Evolutionary conservation across 1,139 yeast species (phyloP), one percentile per base, ranked within the genome.

Genomic region (Geotrichum candidum): DNA sequence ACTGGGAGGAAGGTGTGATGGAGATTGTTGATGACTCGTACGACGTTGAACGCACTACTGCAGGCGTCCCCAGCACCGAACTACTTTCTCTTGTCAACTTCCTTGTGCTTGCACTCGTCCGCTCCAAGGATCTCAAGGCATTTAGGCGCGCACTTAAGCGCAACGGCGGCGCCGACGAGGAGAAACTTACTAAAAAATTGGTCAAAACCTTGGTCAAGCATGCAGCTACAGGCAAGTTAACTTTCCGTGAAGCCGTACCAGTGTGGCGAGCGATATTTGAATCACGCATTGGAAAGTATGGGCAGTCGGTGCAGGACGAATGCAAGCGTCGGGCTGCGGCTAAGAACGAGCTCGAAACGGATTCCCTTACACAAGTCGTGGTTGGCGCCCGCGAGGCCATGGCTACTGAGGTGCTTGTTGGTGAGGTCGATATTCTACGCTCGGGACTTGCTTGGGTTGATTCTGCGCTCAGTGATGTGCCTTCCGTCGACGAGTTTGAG

Each of bases 1-100:
- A 35, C 9, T 62, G 64, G 64, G 66, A 66, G 35, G 69, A 67
- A 5, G 65, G 65, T n/a, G 68, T 68, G 11, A 58, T 65, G 45
- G 72, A 68, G 13, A 60, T 73, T 41, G 68, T 69, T n/a, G 76
- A 72, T 60, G 76, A 72, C 54, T 67, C 72, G 5, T 72, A 70
- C 56, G 76, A 74, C 54, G 65, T 74, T 35, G 46, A 41, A 6
- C 46, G 46, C 22, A 66, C 70, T 6, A 59, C 56, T 23, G 56
- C 65, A 0, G 73, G 73, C 1, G 68, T 65, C 38, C 68, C 69
- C 7, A 70, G 69, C 23, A 62, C 66, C 3, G 68, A 68, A 10
- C 35, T 63, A 11, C 45, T 58, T 29, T 56, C 53, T 13, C 56
- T 64, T 11, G 33, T 61, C n/a, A 29, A 60, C 15, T 55, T 60